Conservation (phyloP, 441 rosid genomes). For the Euphorbia celastroides region DNA sequence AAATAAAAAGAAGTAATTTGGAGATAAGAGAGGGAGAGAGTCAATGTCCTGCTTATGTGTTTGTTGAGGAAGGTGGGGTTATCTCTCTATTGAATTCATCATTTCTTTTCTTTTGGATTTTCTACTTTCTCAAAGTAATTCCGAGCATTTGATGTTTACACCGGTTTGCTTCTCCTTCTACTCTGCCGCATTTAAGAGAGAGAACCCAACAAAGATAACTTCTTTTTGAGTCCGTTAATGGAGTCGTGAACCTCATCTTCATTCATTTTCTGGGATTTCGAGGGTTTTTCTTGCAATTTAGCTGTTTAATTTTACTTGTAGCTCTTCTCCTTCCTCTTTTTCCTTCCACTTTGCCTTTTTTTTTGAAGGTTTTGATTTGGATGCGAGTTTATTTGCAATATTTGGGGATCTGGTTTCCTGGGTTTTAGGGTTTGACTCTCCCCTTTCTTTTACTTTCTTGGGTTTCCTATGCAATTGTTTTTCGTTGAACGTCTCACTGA, state of each 20-base stretch:
- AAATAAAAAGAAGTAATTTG: neutral
- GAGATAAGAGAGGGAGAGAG: constrained; percentile 34
- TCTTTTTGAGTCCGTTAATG: constrained; percentile 23
- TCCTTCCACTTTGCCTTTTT: constrained; percentile 11
- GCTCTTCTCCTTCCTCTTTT: constrained; percentile 12
- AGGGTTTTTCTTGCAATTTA: constrained; percentile 5
- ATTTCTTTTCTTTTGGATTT: constrained; percentile 27
- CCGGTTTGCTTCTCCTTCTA: constrained; percentile 17
- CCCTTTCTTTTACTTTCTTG: constrained; percentile 29
- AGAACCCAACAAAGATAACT: constrained; percentile 21
- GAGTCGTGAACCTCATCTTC: constrained; percentile 17
- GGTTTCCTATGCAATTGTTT: constrained; percentile 36
- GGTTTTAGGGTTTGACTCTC: constrained; percentile 61
- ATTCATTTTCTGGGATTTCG: constrained; percentile 1
- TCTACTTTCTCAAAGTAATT: constrained; percentile 18
- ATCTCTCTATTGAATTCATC: constrained; percentile 11
- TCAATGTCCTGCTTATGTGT: constrained; percentile 61
- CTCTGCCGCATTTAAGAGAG: constrained; percentile 25
- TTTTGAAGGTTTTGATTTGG: constrained; percentile 19
- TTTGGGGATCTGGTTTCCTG: constrained; percentile 69
- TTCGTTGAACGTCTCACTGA: constrained; percentile 28
- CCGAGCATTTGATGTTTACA: constrained; percentile 27
- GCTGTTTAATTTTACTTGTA: constrained; percentile 12
- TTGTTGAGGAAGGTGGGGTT: constrained; percentile 27
- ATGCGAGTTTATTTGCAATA: constrained; percentile 19